Base-by-base conservation (phyloP, 352 stramenopile species). In the Globisporangium viniferum region DNA sequence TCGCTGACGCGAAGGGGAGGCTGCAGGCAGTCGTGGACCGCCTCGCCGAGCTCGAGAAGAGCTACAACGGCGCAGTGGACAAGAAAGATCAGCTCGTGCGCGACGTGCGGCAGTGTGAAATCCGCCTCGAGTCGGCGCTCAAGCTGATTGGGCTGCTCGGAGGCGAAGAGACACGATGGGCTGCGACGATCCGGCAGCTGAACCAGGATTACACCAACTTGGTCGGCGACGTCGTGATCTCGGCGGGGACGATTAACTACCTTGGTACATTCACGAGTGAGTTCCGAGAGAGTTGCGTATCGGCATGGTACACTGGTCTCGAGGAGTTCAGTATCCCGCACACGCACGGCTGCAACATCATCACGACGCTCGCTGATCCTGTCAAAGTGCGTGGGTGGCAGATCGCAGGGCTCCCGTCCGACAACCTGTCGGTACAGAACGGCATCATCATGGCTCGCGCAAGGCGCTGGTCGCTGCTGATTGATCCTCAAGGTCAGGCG, bases 251-350 rank as follows among this genome's bases (percentile, higher is more conserved):
- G 9, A 98, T 98, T 69, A 97, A 92, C 61, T 98, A 98, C 66
- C 72, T 97, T 0, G 94, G 94, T 0, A 89, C 92, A 12, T 98
- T 98, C 73, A 98, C 93, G 12, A 94, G 87, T 35, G 93, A 98
- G 60, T 98, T 98, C 62, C 88, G 94, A 1, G 89, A 97, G 48
- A 71, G 71, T 7, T 92, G 94, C 35, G 82, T 97, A 24, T 72
- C 81, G 10, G 72, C 79, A 46, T 98, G 94, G 94, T 93, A 97
- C 58, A 78, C 74, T 3, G 79, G 90, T 3, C 73, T 98, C 4
- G 73, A 82, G 7, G 76, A 85, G 24, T 83, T 91, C 2, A 53
- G 79, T 3, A 86, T 98, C 15, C 90, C 91, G 0, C 89, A 97
- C 71, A 97, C 90, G 0, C 73, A 73, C 54, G 84, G 82, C 29